phyloP scores from a whole-genome alignment of 2,329 filamentous ascomycete species.

The Aspergillus caelatus region DNA sequence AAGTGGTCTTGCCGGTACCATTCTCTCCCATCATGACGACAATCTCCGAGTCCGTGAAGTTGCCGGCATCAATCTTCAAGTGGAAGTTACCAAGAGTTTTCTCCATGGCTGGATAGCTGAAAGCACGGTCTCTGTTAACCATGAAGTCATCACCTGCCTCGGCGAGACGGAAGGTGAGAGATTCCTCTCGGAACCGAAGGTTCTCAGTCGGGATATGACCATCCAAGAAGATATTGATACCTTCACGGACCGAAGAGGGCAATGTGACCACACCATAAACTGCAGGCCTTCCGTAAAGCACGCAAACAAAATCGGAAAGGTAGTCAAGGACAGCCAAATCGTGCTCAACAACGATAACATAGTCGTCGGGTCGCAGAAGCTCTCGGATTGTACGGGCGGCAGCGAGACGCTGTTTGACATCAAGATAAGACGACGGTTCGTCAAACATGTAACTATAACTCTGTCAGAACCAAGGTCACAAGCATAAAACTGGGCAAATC shows the following conservation, averaged over 20 bases:
- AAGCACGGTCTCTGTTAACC: conserved; percentile 80
- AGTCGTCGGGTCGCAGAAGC: conserved; percentile 84
- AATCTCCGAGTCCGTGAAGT: conserved; percentile 97
- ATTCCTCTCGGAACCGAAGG: conserved; percentile 96
- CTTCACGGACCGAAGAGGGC: conserved; percentile 93
- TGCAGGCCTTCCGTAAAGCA: conserved; percentile 92
- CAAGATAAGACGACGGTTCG: conserved; percentile 96
- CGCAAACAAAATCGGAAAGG: conserved; percentile 96
- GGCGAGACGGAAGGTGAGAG: conserved; percentile 89
- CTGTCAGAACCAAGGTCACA: conserved; percentile 17
- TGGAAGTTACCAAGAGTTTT: conserved; percentile 91
- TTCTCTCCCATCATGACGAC: conserved; percentile 99
- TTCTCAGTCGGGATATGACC: conserved; percentile 98
- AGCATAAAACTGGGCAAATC: neutral
- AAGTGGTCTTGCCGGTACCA: conserved; percentile 98
- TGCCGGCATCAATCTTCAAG: conserved; percentile 76
- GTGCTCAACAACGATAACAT: conserved; percentile 98
- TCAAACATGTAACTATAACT: conserved; percentile 90
- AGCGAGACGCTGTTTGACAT: conserved; percentile 97
- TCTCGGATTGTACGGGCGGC: conserved; percentile 92
- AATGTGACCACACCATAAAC: conserved; percentile 98
- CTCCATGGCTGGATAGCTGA: conserved; percentile 85
- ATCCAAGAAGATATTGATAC: conserved; percentile 99
- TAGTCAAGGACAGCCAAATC: conserved; percentile 98
- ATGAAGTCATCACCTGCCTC: conserved; percentile 89